Evolutionary conservation across 768 basidiomycete genomes (phyloP).

Genomic region (Hericium rajendrae): DNA sequence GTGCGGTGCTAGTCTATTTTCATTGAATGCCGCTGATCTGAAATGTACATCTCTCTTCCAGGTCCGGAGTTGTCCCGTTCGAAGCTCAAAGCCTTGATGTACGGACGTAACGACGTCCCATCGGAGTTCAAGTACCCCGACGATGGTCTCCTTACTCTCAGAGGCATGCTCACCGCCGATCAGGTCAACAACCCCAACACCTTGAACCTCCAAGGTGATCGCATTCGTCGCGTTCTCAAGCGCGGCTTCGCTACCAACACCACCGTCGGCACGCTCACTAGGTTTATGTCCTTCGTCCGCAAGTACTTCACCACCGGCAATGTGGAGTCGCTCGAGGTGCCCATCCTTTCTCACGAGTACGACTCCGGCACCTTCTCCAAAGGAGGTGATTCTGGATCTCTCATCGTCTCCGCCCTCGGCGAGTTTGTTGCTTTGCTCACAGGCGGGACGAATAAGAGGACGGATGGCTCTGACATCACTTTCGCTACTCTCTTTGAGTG

Average conservation of each 20-base stretch:
- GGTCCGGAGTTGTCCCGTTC: constrained; percentile 9
- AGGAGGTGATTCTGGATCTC: constrained; percentile 18
- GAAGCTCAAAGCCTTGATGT: constrained; percentile 13
- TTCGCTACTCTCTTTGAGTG: constrained; percentile 16
- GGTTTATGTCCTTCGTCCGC: constrained; percentile 16
- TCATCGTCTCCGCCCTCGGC: constrained; percentile 15
- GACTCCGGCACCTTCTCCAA: constrained; percentile 16
- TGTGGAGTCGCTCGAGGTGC: constrained; percentile 15
- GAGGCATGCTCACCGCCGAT: constrained; percentile 16
- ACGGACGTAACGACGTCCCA: constrained; percentile 12
- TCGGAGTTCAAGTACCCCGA: constrained; percentile 20
- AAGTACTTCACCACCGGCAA: constrained; percentile 13
- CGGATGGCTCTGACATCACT: constrained; percentile 18
- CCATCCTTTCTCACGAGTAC: constrained; percentile 16
- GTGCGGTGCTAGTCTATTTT: constrained; percentile 12
- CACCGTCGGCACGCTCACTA: constrained; percentile 16
- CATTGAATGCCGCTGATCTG: constrained; percentile 6
- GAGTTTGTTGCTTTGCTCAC: constrained; percentile 15
- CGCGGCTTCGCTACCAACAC: constrained; percentile 16
- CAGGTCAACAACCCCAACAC: constrained; percentile 15
- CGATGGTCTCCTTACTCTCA: constrained; percentile 15
- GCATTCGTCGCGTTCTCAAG: constrained; percentile 16
- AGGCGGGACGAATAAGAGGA: constrained; percentile 15
- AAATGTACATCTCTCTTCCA: constrained; percentile 10
- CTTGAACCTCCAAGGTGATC: constrained; percentile 16